Percentiles rank a stretch among this genome's conserved stretches.
Evolutionary conservation across 163 green algal genomes (phyloP).

Genomic region (Prototheca wickerhamii): DNA sequence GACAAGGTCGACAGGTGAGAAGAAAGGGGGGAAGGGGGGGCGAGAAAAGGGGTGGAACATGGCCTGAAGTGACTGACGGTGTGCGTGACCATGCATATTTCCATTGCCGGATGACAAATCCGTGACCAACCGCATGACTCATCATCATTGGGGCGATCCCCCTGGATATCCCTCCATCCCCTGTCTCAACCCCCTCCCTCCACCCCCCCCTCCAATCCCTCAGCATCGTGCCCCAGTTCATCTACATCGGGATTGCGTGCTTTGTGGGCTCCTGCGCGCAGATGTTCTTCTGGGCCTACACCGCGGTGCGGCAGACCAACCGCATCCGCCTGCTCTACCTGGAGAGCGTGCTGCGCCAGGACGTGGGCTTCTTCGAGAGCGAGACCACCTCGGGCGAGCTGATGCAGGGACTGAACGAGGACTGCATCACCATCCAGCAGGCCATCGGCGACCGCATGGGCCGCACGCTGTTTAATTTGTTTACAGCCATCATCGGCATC

Average conservation of each 20-base stretch:
- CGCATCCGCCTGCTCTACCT: constrained; percentile 59
- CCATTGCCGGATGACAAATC: too few species aligned
- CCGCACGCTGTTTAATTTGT: constrained; percentile 26
- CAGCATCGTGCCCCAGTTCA: constrained; percentile 1
- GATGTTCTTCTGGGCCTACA: constrained; percentile 37
- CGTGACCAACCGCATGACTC: too few species aligned
- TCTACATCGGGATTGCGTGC: constrained; percentile 11
- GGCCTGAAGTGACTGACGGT: too few species aligned
- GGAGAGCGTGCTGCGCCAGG: constrained; percentile 48
- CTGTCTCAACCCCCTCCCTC: background rate
- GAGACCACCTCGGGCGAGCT: constrained; percentile 47
- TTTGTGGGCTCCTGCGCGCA: constrained; percentile 38
- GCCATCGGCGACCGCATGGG: constrained; percentile 60
- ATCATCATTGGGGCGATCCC: too few species aligned
- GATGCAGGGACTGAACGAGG: constrained; percentile 71
- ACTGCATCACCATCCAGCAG: constrained; percentile 49
- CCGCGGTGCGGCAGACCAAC: constrained; percentile 48
- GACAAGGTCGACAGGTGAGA: constrained; percentile 3
- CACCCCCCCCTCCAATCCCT: too few species aligned
- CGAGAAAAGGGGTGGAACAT: too few species aligned
- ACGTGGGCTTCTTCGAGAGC: constrained; percentile 68
- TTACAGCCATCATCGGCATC: constrained; percentile 32
- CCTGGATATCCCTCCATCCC: constrained; percentile 37
- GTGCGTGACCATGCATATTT: too few species aligned
- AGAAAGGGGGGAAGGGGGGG: too few species aligned